Evolutionary conservation across 768 basidiomycete species (phyloP), one percentile per base, ranked within the genome.

Genomic region (Coprinopsis marcescibilis): DNA sequence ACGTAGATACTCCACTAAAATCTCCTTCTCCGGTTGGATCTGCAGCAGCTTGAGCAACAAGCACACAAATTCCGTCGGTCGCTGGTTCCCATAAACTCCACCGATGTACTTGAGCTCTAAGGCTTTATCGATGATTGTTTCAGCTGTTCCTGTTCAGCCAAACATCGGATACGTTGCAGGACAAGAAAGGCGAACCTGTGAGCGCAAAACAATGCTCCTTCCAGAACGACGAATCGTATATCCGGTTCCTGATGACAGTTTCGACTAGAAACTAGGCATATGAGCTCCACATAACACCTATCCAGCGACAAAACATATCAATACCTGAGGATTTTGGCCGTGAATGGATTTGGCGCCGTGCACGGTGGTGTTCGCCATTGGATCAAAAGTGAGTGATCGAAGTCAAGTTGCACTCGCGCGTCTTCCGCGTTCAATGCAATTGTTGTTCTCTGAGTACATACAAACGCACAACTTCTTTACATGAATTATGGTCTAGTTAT

Each of bases 141-240:
- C 96, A 19, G 96, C 93, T 94, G 54, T n/a, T n/a, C n/a, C n/a
- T n/a, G n/a, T n/a, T 19, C 49, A 49, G 33, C 2, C 5, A 42
- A 38, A 26, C 29, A 46, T 21, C n/a, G 52, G 30, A 13, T n/a
- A 17, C 17, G 12, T 32, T 38, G 35, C 29, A 11, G 48, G 12
- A 20, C 39, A 10, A 23, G 24, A 25, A 36, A 20, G 45, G 24
- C 75, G 42, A 41, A 89, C 92, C 91, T 50, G 91, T 96, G 38
- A 99, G 71, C 17, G 95, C 95, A 61, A 99, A 99, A 61, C 95
- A 99, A 55, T 96, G 91, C 62, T 99, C 95, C 69, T 99, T 99
- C 95, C 95, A 99, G 66, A 80, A 99, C 5, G 74, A 64, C 0
- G 88, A 86, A 64, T 98, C 95, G 72, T 95, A 99, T 51, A 99